These are phyloP conservation scores for Coprinopsis marcescibilis DNA, from an alignment of 768 basidiomycete species.

Conservation along the genomic window DNA sequence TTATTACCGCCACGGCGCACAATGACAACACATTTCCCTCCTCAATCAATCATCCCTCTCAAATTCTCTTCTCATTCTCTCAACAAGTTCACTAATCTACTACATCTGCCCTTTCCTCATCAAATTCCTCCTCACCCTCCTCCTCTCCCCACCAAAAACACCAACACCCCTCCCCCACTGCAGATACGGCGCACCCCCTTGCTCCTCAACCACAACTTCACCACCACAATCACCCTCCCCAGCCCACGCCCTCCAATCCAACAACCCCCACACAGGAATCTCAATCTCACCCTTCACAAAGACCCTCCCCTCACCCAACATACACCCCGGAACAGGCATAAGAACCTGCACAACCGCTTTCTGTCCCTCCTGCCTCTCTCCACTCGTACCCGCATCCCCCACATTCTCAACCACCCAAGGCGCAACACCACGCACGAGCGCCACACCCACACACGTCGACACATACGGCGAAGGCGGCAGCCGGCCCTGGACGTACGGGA, in stretches of 20 bases:
- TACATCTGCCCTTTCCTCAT: conserved; percentile 78
- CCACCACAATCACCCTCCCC: conserved; percentile 15
- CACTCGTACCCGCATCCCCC: too few species aligned
- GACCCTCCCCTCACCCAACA: conserved; percentile 39
- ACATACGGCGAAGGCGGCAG: conserved; percentile 49
- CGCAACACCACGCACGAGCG: conserved; percentile 55
- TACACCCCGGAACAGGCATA: conserved; percentile 58
- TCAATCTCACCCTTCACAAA: conserved; percentile 87
- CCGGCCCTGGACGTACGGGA: conserved; percentile 57
- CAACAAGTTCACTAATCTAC: conserved; percentile 3
- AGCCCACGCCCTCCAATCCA: conserved; percentile 51
- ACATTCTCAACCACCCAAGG: conserved; percentile 11
- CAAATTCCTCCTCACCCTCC: conserved; percentile 76
- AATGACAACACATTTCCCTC: too few species aligned
- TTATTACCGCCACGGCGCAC: too few species aligned
- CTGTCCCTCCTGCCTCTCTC: neutral
- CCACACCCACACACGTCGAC: conserved; percentile 72
- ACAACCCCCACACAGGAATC: conserved; percentile 80
- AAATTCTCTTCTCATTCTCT: too few species aligned
- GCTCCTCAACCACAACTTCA: conserved; percentile 46
- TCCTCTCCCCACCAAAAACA: conserved; percentile 58
- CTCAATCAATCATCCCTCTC: too few species aligned
- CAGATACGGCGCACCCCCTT: conserved; percentile 55
- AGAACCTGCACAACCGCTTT: conserved; percentile 58
- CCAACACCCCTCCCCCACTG: conserved; percentile 68